These are phyloP conservation scores for Zasmidium citrigriseum DNA, from an alignment of 2,329 filamentous ascomycete genomes.

Conservation along the genomic window DNA sequence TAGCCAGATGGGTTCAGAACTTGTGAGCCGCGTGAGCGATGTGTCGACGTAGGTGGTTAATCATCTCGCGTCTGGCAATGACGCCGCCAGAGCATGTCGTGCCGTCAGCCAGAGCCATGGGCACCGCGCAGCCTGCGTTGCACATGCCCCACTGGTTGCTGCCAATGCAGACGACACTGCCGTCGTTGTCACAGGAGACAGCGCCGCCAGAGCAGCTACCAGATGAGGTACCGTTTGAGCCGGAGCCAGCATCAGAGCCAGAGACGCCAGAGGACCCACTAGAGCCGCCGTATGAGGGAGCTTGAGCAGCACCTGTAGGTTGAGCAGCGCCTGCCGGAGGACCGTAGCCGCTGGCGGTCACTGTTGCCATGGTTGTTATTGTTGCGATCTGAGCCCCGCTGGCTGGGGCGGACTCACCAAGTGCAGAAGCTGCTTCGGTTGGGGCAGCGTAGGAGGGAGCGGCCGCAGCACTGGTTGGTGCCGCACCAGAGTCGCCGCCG, in stretches of 20 bases:
- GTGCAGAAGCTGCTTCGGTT: constrained; percentile 2
- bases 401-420: background rate
- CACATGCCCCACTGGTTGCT: constrained; percentile 43
- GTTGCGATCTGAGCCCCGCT: constrained; percentile 11
- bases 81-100: constrained; percentile 41
- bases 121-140: constrained; percentile 43
- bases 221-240: constrained; percentile 15
- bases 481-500: background rate
- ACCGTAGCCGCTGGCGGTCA: constrained; percentile 10
- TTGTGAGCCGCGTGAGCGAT: background rate
- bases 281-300: constrained; percentile 2
- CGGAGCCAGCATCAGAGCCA: constrained; percentile 11
- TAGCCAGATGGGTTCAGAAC: constrained; percentile 3
- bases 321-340: constrained; percentile 12
- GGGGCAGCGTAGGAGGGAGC: constrained; percentile 4
- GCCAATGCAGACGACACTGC: constrained; percentile 45
- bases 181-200: constrained; percentile 30
- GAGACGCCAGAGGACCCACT: constrained; percentile 17
- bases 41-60: constrained; percentile 7
- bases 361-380: constrained; percentile 17
- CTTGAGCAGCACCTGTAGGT: background rate
- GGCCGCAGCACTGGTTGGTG: constrained; percentile 7
- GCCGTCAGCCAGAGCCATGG: constrained; percentile 41
- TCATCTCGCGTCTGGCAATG: constrained; percentile 22
- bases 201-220: constrained; percentile 15